Percentiles rank a stretch among this genome's conserved stretches.
Conservation (phyloP, 306 rosid genomes). For the Quercus parvula region DNA sequence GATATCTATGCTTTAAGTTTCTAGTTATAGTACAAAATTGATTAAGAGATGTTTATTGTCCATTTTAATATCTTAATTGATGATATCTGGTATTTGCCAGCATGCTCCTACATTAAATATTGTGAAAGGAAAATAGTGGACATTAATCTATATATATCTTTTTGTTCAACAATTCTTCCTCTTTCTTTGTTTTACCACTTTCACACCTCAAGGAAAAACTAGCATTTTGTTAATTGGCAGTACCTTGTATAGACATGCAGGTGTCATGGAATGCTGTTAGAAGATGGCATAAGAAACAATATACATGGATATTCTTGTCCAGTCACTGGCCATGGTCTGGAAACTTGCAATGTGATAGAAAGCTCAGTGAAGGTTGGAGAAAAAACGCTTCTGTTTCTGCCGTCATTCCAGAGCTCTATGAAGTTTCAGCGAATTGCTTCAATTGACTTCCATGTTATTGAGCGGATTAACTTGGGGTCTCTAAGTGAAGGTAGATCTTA, state of each 20-base stretch:
- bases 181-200: conserved; percentile 7
- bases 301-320: conserved; percentile 42
- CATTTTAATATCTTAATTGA: neutral
- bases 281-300: conserved; percentile 28
- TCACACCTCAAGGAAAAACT: conserved; percentile 16
- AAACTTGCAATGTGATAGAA: conserved; percentile 40
- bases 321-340: conserved; percentile 54
- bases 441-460: conserved; percentile 46
- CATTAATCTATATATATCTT: neutral
- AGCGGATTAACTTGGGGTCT: conserved; percentile 62
- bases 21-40: neutral
- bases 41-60: neutral
- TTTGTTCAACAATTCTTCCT: neutral
- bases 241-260: conserved; percentile 63
- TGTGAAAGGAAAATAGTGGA: neutral
- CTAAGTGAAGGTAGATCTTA: conserved; percentile 59
- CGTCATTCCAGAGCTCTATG: conserved; percentile 43
- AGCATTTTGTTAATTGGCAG: conserved; percentile 25
- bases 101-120: neutral
- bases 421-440: conserved; percentile 42
- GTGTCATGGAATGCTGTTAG: conserved; percentile 64
- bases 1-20: neutral
- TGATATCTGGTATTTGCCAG: neutral
- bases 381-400: conserved; percentile 52
- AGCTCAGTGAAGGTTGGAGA: conserved; percentile 64